Evolutionary conservation across 495 filamentous ascomycete genomes (phyloP), one percentile per base, ranked within the genome.

Genomic region (Penicillium angulare): DNA sequence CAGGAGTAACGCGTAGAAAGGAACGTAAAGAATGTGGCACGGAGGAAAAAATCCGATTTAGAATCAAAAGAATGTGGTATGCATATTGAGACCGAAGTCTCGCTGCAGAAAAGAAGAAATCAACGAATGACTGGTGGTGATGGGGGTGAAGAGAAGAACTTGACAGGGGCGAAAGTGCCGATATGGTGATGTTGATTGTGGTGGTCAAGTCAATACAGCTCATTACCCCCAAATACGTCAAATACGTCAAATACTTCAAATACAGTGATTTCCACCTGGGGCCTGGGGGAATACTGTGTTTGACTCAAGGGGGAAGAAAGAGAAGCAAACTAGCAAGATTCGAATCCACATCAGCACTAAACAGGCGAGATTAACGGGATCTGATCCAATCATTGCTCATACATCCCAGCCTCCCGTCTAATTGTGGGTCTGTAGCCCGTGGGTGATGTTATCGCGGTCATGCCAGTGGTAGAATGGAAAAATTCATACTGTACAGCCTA

Each of bases 81-180:
- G 61, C 62, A 64, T 64, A 36, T 61, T 42, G 55, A 66, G 58
- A 55, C 55, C 59, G 62, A 61, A 57, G 54, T 46, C 59, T 62
- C 64, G 49, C 48, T 59, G 55, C 50, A 49, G 34, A 32, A 51
- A 31, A 52, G 35, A 56, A 65, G 40, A 40, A 65, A 65, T 57
- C 56, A 74, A 71, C 63, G 68, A 74, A 70, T 73, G 69, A 71
- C 58, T 74, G 64, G 26, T 35, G 56, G 61, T 63, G 27, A 31
- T 65, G 53, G 52, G 65, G 67, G 60, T 51, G 57, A 46, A 62
- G 43, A 46, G 41, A 44, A 38, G 47, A 49, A 18, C 22, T 12
- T 23, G 27, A 43, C 16, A 42, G 44, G 22, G 40, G 55, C 36
- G 24, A 41, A 41, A 36, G 47, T 40, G 18, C 17, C n/a, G 34